Conservation (phyloP, 192 early-diverging fungal species). For the Coemansia sp. region DNA sequence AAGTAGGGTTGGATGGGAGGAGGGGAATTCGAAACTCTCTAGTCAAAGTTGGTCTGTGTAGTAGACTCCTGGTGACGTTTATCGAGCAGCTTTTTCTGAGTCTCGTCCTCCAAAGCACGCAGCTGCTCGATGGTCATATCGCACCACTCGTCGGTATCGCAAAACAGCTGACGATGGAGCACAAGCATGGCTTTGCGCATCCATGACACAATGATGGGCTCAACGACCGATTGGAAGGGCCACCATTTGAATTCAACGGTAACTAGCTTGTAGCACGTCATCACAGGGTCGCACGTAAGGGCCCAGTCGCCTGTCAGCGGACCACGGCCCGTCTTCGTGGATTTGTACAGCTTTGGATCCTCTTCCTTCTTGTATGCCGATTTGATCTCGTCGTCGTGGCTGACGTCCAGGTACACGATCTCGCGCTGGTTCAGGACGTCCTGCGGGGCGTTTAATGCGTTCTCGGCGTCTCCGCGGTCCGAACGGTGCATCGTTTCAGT, state of each 20-base stretch:
- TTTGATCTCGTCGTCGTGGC: constrained; percentile 59
- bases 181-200: constrained; percentile 61
- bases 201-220: constrained; percentile 63
- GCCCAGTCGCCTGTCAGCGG: constrained; percentile 63
- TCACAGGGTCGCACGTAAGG: constrained; percentile 66
- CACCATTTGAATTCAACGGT: constrained; percentile 78
- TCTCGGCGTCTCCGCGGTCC: constrained; percentile 70
- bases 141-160: constrained; percentile 73
- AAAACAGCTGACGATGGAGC: constrained; percentile 79
- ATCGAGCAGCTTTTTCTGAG: constrained; percentile 62
- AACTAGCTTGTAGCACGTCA: constrained; percentile 83
- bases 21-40: too few species aligned
- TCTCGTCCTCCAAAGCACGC: constrained; percentile 65
- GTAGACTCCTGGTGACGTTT: constrained; percentile 45
- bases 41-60: constrained; percentile 39
- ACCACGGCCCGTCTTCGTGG: constrained; percentile 68
- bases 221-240: constrained; percentile 66
- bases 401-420: constrained; percentile 66
- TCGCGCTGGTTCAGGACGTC: constrained; percentile 64
- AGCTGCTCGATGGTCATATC: constrained; percentile 76
- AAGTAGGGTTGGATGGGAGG: too few species aligned
- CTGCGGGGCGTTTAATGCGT: constrained; percentile 54
- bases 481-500: constrained; percentile 74
- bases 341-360: constrained; percentile 66
- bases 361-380: constrained; percentile 61